Percentiles rank a stretch among this genome's conserved stretches.
Evolutionary conservation across 225 moss, liverwort and hornwort species (phyloP).

Genomic region (Rhytidiadelphus loreus): DNA sequence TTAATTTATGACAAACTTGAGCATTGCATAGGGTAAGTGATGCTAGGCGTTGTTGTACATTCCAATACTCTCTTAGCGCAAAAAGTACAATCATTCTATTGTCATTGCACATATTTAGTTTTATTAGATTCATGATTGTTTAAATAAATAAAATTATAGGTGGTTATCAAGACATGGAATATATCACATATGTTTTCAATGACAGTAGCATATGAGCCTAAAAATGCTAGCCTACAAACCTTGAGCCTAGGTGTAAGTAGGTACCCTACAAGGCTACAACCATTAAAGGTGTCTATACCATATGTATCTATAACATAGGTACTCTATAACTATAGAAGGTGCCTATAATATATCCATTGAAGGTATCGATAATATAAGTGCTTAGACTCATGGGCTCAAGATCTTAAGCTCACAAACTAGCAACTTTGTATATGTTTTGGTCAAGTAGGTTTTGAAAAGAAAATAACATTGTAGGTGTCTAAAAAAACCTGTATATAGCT

Average conservation of each 20-base stretch:
- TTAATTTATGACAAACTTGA: neutral
- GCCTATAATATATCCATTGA: no score
- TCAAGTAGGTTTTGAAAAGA: neutral
- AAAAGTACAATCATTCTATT: neutral
- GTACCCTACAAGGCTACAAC: neutral
- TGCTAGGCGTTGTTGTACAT: neutral
- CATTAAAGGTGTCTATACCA: no score
- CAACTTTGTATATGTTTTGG: neutral
- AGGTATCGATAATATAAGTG: no score
- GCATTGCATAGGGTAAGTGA: fast-evolving
- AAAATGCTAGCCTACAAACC: fast-evolving
- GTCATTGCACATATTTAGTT: neutral
- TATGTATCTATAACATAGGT: no score
- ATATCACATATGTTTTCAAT: neutral
- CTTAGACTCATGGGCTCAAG: no score
- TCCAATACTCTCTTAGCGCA: fast-evolving
- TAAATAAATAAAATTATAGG: neutral
- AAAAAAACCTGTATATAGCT: neutral
- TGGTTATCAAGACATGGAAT: neutral
- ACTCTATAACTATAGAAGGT: no score
- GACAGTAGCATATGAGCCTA: fast-evolving
- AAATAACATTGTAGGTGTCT: neutral
- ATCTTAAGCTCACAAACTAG: no score
- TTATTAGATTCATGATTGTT: neutral
- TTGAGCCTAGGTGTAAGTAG: neutral